Conservation (phyloP, 2,329 filamentous ascomycete genomes). For the Basipetospora chlamydospora region DNA sequence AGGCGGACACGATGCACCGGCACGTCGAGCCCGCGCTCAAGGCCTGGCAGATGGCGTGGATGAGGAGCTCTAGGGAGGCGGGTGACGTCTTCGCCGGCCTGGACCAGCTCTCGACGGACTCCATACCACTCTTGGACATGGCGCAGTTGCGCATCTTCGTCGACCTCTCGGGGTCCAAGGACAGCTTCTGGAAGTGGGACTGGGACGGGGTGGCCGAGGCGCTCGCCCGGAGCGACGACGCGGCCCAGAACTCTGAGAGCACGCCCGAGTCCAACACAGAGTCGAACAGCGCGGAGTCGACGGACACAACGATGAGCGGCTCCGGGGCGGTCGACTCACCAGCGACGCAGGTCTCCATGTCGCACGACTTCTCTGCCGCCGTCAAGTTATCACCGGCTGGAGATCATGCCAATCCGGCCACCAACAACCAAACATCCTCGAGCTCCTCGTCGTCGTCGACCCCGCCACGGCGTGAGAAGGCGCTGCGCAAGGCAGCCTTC, state of each 20-base stretch:
- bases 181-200: constrained; percentile 86
- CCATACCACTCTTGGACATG: constrained; percentile 78
- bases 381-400: constrained; percentile 20
- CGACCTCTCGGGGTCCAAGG: constrained; percentile 81
- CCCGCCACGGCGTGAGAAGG: constrained; percentile 64
- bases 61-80: constrained; percentile 48
- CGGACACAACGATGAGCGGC: constrained; percentile 30
- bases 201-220: constrained; percentile 87
- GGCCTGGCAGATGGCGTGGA: constrained; percentile 90
- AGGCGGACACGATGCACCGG: constrained; percentile 90
- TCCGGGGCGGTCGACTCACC: constrained; percentile 37
- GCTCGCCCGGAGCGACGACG: constrained; percentile 61
- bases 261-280: constrained; percentile 37
- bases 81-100: not conserved
- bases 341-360: constrained; percentile 31
- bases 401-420: not conserved
- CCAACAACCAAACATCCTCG: constrained; percentile 11
- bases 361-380: constrained; percentile 27
- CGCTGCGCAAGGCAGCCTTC: constrained; percentile 85
- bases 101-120: constrained; percentile 63
- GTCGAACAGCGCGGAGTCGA: constrained; percentile 25
- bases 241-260: constrained; percentile 56
- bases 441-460: constrained; percentile 24
- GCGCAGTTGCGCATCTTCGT: constrained; percentile 89
- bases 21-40: constrained; percentile 88